Evolutionary conservation across 202 grass and related monocot genomes (phyloP), one percentile per base, ranked within the genome.

Genomic region (Bolboschoenoplectus hybrid): DNA sequence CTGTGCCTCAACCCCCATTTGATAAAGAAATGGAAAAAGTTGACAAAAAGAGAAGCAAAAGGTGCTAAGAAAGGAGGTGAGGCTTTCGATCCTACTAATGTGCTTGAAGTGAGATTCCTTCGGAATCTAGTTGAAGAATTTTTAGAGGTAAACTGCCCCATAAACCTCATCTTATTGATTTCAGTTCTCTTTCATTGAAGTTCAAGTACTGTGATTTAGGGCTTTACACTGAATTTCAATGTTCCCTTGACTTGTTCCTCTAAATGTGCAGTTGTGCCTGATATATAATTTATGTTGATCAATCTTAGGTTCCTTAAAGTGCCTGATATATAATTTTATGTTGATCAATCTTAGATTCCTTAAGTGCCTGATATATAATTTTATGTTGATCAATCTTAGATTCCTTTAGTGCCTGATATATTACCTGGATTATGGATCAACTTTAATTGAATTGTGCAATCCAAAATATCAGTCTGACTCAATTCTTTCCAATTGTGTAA

Each of bases 11-110:
- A 99, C 44, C 93, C 93, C 72, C 90, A 96, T 77, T 89, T 96
- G 80, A 90, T 99, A 84, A 99, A 96, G 87, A 96, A 94, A 86
- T 99, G 97, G 97, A 96, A 89, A 73, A 96, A 91, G 87, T 91
- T 99, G 62, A 96, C 88, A 86, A 94, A 87, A 80, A 99, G 87
- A 92, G 91, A 99, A 91, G 91, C 90, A 43, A 98, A 95, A 81
- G 88, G 86, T 14, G 87, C 89, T 14, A 98, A 95, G 82, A 98
- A 85, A 85, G 66, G 86, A 64, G 89, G 81, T 12, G 75, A 92
- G 63, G 82, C 63, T 51, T 84, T 61, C 35, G 81, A 92, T 69
- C 85, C 92, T 87, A 92, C 91, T 11, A 93, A 90, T 51, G 82
- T 85, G 68, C 87, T 96, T 9, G 89, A 99, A 91, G 91, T 92